Conservation (phyloP, 148 eudicot species). For the Silene uniflora region DNA sequence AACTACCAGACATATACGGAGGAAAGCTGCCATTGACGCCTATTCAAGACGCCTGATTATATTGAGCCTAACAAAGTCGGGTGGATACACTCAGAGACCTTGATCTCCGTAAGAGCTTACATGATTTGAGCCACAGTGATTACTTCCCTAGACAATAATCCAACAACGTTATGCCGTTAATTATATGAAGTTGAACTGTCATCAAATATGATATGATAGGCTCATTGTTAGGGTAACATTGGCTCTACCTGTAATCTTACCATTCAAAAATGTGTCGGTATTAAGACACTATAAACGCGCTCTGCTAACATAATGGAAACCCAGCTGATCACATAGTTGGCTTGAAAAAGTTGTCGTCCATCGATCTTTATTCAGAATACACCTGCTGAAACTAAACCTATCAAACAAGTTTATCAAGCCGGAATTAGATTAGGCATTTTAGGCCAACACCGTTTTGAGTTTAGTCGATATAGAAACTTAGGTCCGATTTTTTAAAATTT, state of each 20-base stretch:
- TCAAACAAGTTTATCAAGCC: too few relatives aligned
- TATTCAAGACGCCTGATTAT: slow-evolving; percentile 38
- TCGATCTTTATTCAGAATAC: too few relatives aligned
- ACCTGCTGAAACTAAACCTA: too few relatives aligned
- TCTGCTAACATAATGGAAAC: too few relatives aligned
- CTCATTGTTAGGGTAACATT: neutral
- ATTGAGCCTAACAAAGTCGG: neutral
- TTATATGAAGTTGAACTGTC: neutral
- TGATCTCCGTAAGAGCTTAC: neutral
- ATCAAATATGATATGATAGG: neutral
- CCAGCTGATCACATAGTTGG: too few relatives aligned
- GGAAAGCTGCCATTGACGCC: slow-evolving; percentile 69
- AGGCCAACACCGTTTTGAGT: too few relatives aligned
- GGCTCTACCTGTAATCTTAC: neutral
- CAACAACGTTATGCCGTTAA: neutral
- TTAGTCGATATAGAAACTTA: too few relatives aligned
- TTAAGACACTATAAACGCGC: neutral
- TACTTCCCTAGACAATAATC: neutral
- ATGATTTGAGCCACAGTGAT: neutral
- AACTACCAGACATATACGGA: slow-evolving; percentile 77
- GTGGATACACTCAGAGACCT: neutral
- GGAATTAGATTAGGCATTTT: too few relatives aligned
- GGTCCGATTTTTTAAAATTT: too few relatives aligned
- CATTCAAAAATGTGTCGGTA: neutral
- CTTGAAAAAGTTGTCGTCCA: too few relatives aligned